Evolutionary conservation across 176 grass and related monocot genomes (phyloP), one percentile per base, ranked within the genome.

Genomic region (Elymus sibiricus): DNA sequence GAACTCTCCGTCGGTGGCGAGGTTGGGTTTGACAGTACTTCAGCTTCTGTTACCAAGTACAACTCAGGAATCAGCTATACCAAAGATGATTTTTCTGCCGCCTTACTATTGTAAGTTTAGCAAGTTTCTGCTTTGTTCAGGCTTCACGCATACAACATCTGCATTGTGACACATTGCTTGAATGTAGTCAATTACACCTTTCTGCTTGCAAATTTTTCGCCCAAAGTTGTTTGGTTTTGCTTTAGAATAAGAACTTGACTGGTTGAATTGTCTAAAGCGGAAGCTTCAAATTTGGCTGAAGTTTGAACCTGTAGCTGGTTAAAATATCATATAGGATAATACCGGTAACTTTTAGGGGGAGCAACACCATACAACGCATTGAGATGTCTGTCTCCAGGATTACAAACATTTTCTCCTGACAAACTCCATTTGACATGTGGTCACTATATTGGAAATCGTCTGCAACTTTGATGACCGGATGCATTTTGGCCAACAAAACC

Each of bases 21-120:
- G 87, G 76, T 97, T 87, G 95, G 95, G 13, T 97, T 97, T 91
- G 95, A 97, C 81, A 97, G 95, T 73, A 82, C 88, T 84, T 95
- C 95, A 37, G 92, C 95, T 64, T 88, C 84, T 90, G 78, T 97
- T 73, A 95, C 92, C 21, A 97, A 97, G 81, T 97, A 97, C 88
- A 97, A 97, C 85, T 92, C 87, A 5, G 95, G 95, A 37, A 59
- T 97, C 11, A 77, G 89, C 79, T 97, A 91, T 85, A 93, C 86
- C 90, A 93, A 93, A 35, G 68, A 83, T 8, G 95, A 95, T 90
- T 85, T 97, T 59, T 97, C 92, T 76, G 87, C 90, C 39, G 43
- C 90, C 19, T 70, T 97, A 35, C 27, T 93, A 67, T 61, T 93
- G 95, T 97, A 90, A 93, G 95, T 84, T 82, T 75, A n/a, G 5